Percentiles rank a stretch among this genome's conserved stretches.
Evolutionary conservation across 2,329 filamentous ascomycete species (phyloP).

Genomic region (Orbilia blumenaviensis): DNA sequence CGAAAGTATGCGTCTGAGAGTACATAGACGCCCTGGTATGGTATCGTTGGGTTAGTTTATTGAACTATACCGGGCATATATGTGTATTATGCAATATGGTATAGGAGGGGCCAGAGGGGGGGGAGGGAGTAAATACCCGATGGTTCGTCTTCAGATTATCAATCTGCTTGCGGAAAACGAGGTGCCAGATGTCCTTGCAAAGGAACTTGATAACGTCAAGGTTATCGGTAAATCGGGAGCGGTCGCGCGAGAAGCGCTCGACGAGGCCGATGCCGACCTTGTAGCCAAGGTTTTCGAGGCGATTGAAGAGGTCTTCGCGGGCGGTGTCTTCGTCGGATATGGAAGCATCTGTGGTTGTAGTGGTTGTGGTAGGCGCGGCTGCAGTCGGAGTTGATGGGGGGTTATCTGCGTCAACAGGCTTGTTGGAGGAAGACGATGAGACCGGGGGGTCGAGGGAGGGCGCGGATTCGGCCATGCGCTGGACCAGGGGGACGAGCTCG

Average conservation of each 20-base stretch:
- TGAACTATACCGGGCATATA: neutral
- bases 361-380: neutral
- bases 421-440: constrained; percentile 63
- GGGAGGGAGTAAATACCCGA: constrained; percentile 68
- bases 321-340: constrained; percentile 45
- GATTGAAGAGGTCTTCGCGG: constrained; percentile 82
- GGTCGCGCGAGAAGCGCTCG: constrained; percentile 83
- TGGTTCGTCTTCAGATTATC: constrained; percentile 99
- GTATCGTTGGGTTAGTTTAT: neutral
- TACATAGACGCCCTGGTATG: constrained; percentile 83
- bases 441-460: constrained; percentile 22
- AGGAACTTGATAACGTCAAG: constrained; percentile 98
- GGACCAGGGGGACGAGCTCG: constrained; percentile 93
- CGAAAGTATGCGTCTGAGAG: constrained; percentile 92
- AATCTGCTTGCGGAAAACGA: constrained; percentile 95
- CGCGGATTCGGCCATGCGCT: constrained; percentile 78
- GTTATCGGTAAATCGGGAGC: constrained; percentile 88
- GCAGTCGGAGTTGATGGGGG: constrained; percentile 57
- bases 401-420: constrained; percentile 58
- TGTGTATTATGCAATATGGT: no score
- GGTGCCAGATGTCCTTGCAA: constrained; percentile 96
- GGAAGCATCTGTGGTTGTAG: constrained; percentile 38
- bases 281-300: constrained; percentile 86
- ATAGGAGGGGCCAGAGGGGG: neutral
- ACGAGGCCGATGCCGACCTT: constrained; percentile 90